phyloP scores from a whole-genome alignment of 345 rosid species.

The Ceriops decandra region DNA sequence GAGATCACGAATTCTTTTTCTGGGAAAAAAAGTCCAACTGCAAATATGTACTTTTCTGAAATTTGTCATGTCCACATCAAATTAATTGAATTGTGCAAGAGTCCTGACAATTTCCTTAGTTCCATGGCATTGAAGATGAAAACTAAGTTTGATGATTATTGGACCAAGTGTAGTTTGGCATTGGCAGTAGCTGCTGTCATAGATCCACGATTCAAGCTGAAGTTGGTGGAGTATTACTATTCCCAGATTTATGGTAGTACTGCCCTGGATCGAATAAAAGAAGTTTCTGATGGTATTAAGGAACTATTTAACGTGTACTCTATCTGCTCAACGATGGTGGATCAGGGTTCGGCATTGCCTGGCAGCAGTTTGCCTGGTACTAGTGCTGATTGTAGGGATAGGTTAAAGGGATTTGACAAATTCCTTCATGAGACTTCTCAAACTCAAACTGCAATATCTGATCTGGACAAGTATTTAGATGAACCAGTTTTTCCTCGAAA shows the following conservation, averaged over 20 bases:
- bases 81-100: constrained; percentile 88
- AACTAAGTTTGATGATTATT: constrained; percentile 69
- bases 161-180: constrained; percentile 88
- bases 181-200: constrained; percentile 83
- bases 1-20: constrained; percentile 60
- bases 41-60: constrained; percentile 81
- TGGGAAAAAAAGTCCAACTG: constrained; percentile 61
- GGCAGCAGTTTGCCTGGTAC: constrained; percentile 64
- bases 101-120: constrained; percentile 56
- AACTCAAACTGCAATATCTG: constrained; percentile 52
- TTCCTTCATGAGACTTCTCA: constrained; percentile 85
- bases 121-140: constrained; percentile 73
- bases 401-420: constrained; percentile 84
- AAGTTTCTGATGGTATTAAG: constrained; percentile 70
- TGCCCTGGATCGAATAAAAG: constrained; percentile 76
- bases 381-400: constrained; percentile 55
- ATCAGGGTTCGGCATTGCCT: constrained; percentile 73
- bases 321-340: constrained; percentile 67
- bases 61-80: constrained; percentile 81
- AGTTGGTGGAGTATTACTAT: constrained; percentile 88
- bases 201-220: constrained; percentile 94
- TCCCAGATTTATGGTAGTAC: constrained; percentile 92
- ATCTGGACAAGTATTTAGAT: constrained; percentile 83
- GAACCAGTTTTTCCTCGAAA: constrained; percentile 87
- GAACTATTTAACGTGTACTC: constrained; percentile 83